Evolutionary conservation across 768 basidiomycete species (phyloP), one percentile per base, ranked within the genome.

Genomic region (Vishniacozyma victoriae): DNA sequence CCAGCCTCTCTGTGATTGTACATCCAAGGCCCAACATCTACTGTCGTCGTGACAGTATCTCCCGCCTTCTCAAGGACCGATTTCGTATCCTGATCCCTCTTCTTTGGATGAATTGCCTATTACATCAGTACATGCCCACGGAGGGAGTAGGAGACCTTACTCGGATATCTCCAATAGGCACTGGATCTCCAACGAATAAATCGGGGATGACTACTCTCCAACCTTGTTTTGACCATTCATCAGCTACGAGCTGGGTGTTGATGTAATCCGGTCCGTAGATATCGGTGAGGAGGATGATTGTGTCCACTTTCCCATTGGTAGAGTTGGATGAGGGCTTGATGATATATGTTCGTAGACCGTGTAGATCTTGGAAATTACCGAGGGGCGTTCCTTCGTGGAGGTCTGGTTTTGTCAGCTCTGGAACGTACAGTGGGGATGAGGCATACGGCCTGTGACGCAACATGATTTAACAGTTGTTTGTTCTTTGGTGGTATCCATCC

Each of bases 251-350:
- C 38, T 65, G 58, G 22, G 66, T 51, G 44, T 73, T 69, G 44
- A 57, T 38, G 15, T 70, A 52, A 31, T 72, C 60, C 23, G 60
- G 62, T 22, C 74, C 74, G 45, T 73, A 75, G 50, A 75, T 67
- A 45, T 73, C 72, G 23, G 64, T 45, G 24, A 75, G 56, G 51
- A 72, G 62, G 41, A 75, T 54, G 39, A 72, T 54, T 1, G 64
- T 64, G 29, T 33, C n/a, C 9, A 33, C n/a, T n/a, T 33, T 33
- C 9, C 29, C 29, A 33, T 33, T 33, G 9, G 9, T 9, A n/a
- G 9, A 9, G 9, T 9, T 33, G 9, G 9, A 9, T n/a, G 29
- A 9, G 16, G 68, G 62, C 23, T 52, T 43, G 46, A 63, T 51
- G 42, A 72, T 59, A 52, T 73, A 73, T 40, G 72, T 69, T 14